Conservation (phyloP, 129 eudicot species). For the Smallanthus sonchifolius region DNA sequence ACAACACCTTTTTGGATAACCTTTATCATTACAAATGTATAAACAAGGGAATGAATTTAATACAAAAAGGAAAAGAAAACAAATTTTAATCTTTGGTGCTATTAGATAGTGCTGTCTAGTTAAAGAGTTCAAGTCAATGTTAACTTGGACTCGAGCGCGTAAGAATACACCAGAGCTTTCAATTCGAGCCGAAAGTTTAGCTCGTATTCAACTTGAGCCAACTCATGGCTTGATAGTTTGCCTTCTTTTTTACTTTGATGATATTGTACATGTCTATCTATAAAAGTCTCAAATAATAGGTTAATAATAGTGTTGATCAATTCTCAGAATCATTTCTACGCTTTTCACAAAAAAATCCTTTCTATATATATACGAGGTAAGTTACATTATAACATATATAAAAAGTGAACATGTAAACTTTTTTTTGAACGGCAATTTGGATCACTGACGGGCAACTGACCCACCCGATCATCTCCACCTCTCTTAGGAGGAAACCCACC, state of each 20-base stretch:
- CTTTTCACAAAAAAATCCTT: no score
- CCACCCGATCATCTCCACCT: no score
- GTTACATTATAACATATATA: no score
- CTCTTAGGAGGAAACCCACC: no score
- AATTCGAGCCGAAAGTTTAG: not conserved
- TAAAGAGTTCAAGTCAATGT: not conserved
- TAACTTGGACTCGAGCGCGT: not conserved
- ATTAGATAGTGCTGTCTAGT: not conserved
- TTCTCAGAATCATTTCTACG: no score
- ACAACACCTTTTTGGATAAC: slow-evolving; percentile 8
- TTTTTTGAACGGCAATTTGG: no score
- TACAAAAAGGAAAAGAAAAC: not conserved
- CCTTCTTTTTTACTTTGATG: not conserved
- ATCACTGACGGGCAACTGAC: no score
- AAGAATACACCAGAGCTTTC: not conserved
- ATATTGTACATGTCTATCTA: not conserved
- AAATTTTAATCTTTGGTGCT: not conserved
- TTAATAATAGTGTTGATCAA: no score
- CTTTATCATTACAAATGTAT: not conserved
- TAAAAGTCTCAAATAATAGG: not conserved
- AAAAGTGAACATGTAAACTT: no score
- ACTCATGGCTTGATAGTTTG: not conserved
- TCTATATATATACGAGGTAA: no score
- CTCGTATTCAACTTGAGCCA: not conserved
- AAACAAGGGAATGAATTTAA: not conserved